Evolutionary conservation across 257 asterid genomes (phyloP), one percentile per base, ranked within the genome.

Genomic region (Anisodus tanguticus): DNA sequence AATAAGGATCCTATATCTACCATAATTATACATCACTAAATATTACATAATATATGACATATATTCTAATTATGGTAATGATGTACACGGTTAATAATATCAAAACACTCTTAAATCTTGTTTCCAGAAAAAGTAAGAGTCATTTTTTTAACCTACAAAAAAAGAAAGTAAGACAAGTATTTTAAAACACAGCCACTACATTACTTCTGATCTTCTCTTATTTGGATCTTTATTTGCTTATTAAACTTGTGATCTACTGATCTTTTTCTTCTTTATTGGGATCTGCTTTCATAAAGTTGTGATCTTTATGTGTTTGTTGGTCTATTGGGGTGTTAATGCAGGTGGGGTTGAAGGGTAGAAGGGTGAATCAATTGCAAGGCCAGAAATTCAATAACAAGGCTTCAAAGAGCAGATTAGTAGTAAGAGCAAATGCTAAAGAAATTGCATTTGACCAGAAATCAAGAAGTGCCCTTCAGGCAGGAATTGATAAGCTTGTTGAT

Each of bases 401-500:
- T 84, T 84, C 86, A 15, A 92, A 84, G 87, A 92, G 88, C 78
- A 90, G 97, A 89, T 90, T 92, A 85, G 91, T 88, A 77, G 98
- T 97, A 85, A 92, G 91, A 89, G 98, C 98, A 60, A 87, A 88
- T 83, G 97, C 98, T 64, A 96, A 94, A 92, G 98, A 96, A 5
- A 96, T 96, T 83, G 94, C 97, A 0, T 96, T 92, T 87, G 98
- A 90, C 87, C 98, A 96, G 91, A 87, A 90, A 49, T 92, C 99
- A n/a, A 92, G 99, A 92, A 49, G 89, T 63, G 98, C 98, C n/a
- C 93, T 94, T 92, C 99, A 97, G 87, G 88, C 94, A 31, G 99
- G 99, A 9, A 97, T 97, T 16, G 98, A 97, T 84, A 97, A 97
- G 90, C 95, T 96, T 6, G 97, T 98, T 15, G 95, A 95, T 88